Evolutionary conservation across 139 green algal genomes (phyloP), one percentile per base, ranked within the genome.

Genomic region (Zygnema cylindricum): DNA sequence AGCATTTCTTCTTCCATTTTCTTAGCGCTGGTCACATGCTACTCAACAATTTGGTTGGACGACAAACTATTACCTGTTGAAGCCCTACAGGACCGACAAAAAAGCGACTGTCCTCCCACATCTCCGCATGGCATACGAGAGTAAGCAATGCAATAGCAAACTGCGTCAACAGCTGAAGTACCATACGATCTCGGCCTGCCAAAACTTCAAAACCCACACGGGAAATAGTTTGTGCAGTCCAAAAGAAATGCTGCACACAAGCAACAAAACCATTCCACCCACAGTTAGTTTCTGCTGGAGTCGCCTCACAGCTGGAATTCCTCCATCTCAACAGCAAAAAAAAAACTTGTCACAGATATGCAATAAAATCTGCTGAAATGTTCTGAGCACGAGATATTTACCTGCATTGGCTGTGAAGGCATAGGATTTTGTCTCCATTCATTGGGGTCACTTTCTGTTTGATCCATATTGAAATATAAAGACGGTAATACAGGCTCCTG

Each of bases 81-180:
- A 87, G 81, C 23, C 81, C 81, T 25, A 40, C 76, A 1, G 81
- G 49, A 25, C 81, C 81, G 30, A 87, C 40, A 42, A 77, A 77
- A 69, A 43, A 81, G 1, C 76, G 81, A n/a, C 23, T 40, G 42
- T 87, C 81, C 42, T 87, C 81, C 81, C 81, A 87, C 16, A 40
- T 38, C 25, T 87, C 40, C 49, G 39, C 43, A 33, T 87, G 81
- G 42, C 81, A 87, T 25, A 87, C 43, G 25, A 87, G 81, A n/a
- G 81, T 87, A 32, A 87, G 81, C 25, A 87, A 30, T n/a, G 81
- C 81, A 30, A 87, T 54, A 2, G 57, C 41, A n/a, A 75, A 87
- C 81, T 87, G 81, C 30, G 81, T 87, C 35, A 87, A 69, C 81
- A 87, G 81, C 81, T 87, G 81, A 25, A 87, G 81, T 38, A 87